A percentile compares a stretch with the other conserved stretches of the same genome.
Evolutionary conservation across 2,329 filamentous ascomycete species (phyloP).

Genomic region (Penicillium sclerotiorum): DNA sequence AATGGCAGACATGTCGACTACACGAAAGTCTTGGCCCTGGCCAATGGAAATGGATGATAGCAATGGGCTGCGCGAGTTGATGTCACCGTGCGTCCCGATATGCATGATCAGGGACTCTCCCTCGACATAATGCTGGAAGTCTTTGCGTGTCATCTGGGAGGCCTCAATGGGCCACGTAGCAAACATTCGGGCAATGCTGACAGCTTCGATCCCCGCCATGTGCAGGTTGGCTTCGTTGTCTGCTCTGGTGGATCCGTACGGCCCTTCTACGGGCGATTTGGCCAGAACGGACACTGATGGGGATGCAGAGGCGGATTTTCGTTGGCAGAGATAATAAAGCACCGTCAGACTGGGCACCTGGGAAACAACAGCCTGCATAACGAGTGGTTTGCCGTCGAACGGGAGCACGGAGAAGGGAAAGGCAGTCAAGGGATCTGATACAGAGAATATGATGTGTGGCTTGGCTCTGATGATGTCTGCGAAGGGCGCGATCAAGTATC

Average conservation of each 20-base stretch:
- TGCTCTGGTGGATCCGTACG: neutral
- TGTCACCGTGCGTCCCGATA: conserved; percentile 27
- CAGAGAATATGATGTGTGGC: conserved; percentile 26
- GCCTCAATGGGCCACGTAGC: conserved; percentile 30
- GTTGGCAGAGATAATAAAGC: conserved; percentile 23
- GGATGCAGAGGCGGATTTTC: conserved; percentile 13
- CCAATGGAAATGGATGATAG: conserved; percentile 30
- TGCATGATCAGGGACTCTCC: conserved; percentile 25
- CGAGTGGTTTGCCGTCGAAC: conserved; percentile 22
- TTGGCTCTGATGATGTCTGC: conserved; percentile 19
- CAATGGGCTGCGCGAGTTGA: conserved; percentile 24
- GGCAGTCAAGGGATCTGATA: conserved; percentile 27
- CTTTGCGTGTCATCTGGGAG: conserved; percentile 22
- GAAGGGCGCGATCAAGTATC: conserved; percentile 21
- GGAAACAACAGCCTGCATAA: conserved; percentile 25
- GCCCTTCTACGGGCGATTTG: conserved; percentile 18
- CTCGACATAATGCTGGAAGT: conserved; percentile 25
- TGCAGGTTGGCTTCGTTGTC: conserved; percentile 21
- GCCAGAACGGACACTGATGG: conserved; percentile 29
- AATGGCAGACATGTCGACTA: conserved; percentile 27
- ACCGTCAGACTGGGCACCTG: conserved; percentile 28
- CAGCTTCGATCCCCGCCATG: conserved; percentile 29
- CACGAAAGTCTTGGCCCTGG: conserved; percentile 28
- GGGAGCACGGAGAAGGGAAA: conserved; percentile 25
- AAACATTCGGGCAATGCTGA: conserved; percentile 28